Percentiles rank a stretch among this genome's conserved stretches.
phyloP scores from a whole-genome alignment of 192 early-diverging fungal genomes.

The Oehlia diaphana region DNA sequence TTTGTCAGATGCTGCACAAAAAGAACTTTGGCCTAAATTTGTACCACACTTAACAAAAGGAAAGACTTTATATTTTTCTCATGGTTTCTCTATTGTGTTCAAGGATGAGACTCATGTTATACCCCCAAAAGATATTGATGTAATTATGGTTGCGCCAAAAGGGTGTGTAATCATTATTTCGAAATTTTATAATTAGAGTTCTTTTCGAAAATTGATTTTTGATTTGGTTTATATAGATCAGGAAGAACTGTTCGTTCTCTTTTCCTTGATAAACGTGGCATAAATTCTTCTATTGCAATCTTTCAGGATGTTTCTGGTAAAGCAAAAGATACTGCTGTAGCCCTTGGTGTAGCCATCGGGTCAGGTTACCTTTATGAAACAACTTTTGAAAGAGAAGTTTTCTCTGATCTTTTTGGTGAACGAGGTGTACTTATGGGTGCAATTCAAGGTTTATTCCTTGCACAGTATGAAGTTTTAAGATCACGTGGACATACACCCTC shows the following conservation, averaged over 20 bases:
- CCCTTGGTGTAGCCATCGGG: slow-evolving; percentile 90
- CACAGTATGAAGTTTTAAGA: slow-evolving; percentile 96
- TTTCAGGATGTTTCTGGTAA: slow-evolving; percentile 92
- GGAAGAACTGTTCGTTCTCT: slow-evolving; percentile 93
- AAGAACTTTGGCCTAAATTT: slow-evolving; percentile 84
- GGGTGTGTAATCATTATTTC: slow-evolving; percentile 35
- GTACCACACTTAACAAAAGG: slow-evolving; percentile 89
- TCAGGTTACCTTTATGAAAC: slow-evolving; percentile 98
- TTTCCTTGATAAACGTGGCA: slow-evolving; percentile 95
- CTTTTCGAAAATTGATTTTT: background rate
- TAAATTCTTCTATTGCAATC: slow-evolving; percentile 96
- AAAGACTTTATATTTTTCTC: slow-evolving; percentile 98
- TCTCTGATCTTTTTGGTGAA: slow-evolving; percentile 95
- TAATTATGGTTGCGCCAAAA: slow-evolving; percentile 96
- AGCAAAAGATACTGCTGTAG: slow-evolving; percentile 91
- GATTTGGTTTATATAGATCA: slow-evolving; percentile 52
- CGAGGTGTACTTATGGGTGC: slow-evolving; percentile 98
- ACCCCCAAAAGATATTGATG: slow-evolving; percentile 91
- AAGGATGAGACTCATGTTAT: slow-evolving; percentile 87
- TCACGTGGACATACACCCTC: slow-evolving; percentile 94
- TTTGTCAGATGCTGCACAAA: slow-evolving; percentile 95
- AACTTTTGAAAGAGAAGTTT: slow-evolving; percentile 95
- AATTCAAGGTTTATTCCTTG: slow-evolving; percentile 94
- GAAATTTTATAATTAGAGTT: background rate
- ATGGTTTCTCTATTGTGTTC: slow-evolving; percentile 95